Evolutionary conservation across 23 red algal genomes (phyloP).

Genomic region (Gracilaria caudata): DNA sequence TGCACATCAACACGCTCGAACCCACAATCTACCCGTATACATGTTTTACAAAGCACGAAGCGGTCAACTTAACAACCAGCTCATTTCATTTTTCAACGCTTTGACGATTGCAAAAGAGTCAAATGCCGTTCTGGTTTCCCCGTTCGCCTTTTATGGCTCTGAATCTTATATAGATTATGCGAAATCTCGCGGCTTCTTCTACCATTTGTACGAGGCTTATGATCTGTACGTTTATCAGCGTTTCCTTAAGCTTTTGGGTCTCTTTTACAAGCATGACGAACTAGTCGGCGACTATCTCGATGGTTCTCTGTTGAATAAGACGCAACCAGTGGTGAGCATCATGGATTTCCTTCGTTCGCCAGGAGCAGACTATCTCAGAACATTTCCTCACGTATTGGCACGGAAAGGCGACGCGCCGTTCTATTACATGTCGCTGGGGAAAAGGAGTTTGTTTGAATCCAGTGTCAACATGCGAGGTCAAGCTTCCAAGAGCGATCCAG

Average conservation of each 20-base stretch:
- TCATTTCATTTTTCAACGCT: constrained; percentile 45
- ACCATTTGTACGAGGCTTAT: constrained; percentile 17
- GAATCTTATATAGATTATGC: constrained; percentile 43
- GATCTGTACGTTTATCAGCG: constrained; percentile 46
- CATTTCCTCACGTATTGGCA: constrained; percentile 33
- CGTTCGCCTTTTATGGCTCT: constrained; percentile 40
- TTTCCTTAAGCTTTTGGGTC: constrained; percentile 3
- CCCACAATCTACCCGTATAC: constrained; percentile 40
- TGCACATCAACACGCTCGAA: constrained; percentile 24
- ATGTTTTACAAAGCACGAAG: constrained; percentile 51
- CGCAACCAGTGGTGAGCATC: constrained; percentile 31
- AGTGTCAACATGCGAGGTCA: constrained; percentile 37
- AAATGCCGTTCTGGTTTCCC: constrained; percentile 32
- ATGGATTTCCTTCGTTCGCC: constrained; percentile 34
- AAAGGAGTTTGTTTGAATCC: constrained; percentile 29
- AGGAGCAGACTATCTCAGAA: constrained; percentile 23
- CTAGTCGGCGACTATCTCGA: constrained; percentile 38
- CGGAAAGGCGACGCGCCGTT: constrained; percentile 50
- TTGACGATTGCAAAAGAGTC: constrained; percentile 44
- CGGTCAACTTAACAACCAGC: constrained; percentile 51
- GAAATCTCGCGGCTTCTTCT: constrained; percentile 4
- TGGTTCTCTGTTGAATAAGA: constrained; percentile 31
- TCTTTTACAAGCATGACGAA: constrained; percentile 43
- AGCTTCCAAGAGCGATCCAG: constrained; percentile 21
- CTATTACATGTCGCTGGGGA: constrained; percentile 58